phyloP scores from a whole-genome alignment of 1,139 yeast species.

The Suzukiozyma palmioleophila region DNA sequence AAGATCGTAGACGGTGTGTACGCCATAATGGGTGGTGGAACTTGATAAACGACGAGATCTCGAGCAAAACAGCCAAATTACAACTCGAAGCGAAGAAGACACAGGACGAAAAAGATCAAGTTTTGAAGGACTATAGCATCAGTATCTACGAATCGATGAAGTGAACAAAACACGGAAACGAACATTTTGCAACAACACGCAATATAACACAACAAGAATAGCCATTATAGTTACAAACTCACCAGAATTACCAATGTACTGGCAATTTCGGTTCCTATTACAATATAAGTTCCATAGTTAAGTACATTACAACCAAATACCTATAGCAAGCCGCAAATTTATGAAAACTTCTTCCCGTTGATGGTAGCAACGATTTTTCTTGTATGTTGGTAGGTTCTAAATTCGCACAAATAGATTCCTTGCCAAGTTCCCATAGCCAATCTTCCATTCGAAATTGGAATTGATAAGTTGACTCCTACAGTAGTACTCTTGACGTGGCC shows the following conservation, averaged over 20 bases:
- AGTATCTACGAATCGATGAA: slow-evolving; percentile 24
- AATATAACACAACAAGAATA: too few relatives aligned
- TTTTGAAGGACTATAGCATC: slow-evolving; percentile 34
- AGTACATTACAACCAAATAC: neutral
- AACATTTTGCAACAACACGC: too few relatives aligned
- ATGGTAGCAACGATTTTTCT: slow-evolving; percentile 70
- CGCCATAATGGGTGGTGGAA: slow-evolving; percentile 68
- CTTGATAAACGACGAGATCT: slow-evolving; percentile 45
- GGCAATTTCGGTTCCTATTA: too few relatives aligned
- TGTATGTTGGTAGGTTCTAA: slow-evolving; percentile 58
- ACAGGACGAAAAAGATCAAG: slow-evolving; percentile 18
- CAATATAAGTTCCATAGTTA: too few relatives aligned
- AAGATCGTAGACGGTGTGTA: slow-evolving; percentile 62
- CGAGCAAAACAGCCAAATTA: slow-evolving; percentile 26
- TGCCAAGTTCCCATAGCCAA: slow-evolving; percentile 83
- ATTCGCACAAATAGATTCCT: slow-evolving; percentile 73
- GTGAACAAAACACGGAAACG: neutral
- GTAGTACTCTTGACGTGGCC: slow-evolving; percentile 68
- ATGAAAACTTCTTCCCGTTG: slow-evolving; percentile 45
- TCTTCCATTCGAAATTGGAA: slow-evolving; percentile 67
- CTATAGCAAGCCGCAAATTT: too few relatives aligned
- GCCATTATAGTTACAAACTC: too few relatives aligned
- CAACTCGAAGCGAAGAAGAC: slow-evolving; percentile 16
- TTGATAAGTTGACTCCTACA: slow-evolving; percentile 60
- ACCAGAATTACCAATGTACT: too few relatives aligned